A percentile compares a stretch with the other conserved stretches of the same genome.
Evolutionary conservation across 208 protist species (phyloP).

Genomic region (Trypanosoma conorhini): DNA sequence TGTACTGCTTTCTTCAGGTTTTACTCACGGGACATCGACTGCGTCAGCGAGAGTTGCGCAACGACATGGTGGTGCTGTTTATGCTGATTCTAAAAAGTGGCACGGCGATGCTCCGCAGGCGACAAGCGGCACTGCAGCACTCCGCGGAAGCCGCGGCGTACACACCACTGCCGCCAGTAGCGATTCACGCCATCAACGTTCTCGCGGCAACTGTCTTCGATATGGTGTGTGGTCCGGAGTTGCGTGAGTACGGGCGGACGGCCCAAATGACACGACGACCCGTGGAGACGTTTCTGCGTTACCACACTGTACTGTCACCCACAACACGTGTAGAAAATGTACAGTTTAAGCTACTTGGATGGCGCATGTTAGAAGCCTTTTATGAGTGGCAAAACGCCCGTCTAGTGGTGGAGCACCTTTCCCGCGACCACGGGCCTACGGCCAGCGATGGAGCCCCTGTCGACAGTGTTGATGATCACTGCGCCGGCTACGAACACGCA

Average conservation of each 20-base stretch:
- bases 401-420: constrained; percentile 21
- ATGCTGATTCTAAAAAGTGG: constrained; percentile 43
- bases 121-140: constrained; percentile 5
- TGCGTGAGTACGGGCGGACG: constrained; percentile 28
- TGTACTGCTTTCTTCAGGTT: constrained; percentile 52
- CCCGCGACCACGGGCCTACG: neutral
- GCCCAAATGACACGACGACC: constrained; percentile 5
- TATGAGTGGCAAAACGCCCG: constrained; percentile 63
- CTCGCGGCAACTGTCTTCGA: constrained; percentile 66
- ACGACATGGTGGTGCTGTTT: constrained; percentile 59
- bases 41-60: constrained; percentile 60
- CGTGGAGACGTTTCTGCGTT: constrained; percentile 42
- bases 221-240: constrained; percentile 64
- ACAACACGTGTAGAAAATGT: constrained; percentile 49
- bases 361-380: constrained; percentile 70
- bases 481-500: neutral
- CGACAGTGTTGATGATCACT: neutral
- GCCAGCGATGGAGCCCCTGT: neutral
- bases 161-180: constrained; percentile 26
- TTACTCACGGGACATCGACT: constrained; percentile 55
- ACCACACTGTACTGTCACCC: constrained; percentile 58
- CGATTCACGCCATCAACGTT: constrained; percentile 63
- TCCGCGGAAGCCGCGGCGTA: neutral
- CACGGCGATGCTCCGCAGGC: constrained; percentile 20
- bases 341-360: constrained; percentile 78